Conservation (phyloP, 768 basidiomycete species). For the Erythrobasidium yunnanense region DNA sequence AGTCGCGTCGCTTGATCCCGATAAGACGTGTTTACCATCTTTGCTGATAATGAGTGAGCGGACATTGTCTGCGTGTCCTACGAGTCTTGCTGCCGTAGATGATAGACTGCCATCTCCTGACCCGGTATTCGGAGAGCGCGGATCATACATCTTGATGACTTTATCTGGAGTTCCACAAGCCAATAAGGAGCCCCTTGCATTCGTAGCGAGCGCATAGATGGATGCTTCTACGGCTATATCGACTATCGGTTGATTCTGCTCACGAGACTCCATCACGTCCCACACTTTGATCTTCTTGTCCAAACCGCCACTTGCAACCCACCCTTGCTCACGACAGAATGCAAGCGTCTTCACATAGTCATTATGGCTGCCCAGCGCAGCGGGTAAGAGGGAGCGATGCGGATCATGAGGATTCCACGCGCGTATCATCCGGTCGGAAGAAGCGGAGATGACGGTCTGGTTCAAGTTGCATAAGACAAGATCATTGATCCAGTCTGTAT, state of each 20-base stretch:
- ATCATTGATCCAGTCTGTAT: constrained; percentile 89
- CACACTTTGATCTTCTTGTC: constrained; percentile 89
- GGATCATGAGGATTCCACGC: constrained; percentile 78
- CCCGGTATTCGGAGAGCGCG: too few relatives aligned
- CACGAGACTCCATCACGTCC: constrained; percentile 55
- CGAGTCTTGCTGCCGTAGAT: constrained; percentile 63
- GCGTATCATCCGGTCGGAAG: constrained; percentile 87
- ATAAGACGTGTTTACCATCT: constrained; percentile 68
- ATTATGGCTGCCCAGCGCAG: constrained; percentile 41
- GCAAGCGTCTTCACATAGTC: constrained; percentile 41
- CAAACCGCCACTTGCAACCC: constrained; percentile 87
- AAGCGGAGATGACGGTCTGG: constrained; percentile 86
- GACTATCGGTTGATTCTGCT: constrained; percentile 43
- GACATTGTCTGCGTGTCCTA: constrained; percentile 96
- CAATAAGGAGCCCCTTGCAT: constrained; percentile 66
- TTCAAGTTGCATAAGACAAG: constrained; percentile 81
- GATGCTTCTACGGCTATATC: constrained; percentile 58
- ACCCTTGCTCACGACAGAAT: constrained; percentile 62
- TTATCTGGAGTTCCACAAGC: constrained; percentile 86
- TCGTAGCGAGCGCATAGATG: constrained; percentile 66
- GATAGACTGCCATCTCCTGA: too few relatives aligned
- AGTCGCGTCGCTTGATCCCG: constrained; percentile 48
- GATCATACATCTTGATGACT: constrained; percentile 86
- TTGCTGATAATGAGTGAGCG: constrained; percentile 77
- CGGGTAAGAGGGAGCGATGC: constrained; percentile 51